phyloP scores from a whole-genome alignment of 2,329 filamentous ascomycete species.

The Nemania bipapillata region DNA sequence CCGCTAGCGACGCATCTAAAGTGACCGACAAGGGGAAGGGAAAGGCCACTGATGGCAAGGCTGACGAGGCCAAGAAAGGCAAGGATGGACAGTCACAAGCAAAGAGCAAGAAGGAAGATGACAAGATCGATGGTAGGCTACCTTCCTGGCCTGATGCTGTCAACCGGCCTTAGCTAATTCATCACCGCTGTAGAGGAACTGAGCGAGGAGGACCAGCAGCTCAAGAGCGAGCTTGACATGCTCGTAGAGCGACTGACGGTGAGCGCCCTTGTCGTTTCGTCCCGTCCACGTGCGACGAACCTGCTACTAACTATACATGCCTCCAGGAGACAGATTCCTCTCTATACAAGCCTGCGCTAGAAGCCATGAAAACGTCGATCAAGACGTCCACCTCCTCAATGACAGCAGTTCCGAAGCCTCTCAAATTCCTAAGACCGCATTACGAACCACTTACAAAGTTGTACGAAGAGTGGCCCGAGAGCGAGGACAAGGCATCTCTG shows the following conservation, averaged over 20 bases:
- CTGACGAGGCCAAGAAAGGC: slow-evolving; percentile 67
- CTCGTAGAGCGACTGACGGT: slow-evolving; percentile 94
- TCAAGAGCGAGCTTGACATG: slow-evolving; percentile 98
- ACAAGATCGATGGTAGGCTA: slow-evolving; percentile 62
- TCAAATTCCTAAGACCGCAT: slow-evolving; percentile 97
- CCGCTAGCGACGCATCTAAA: slow-evolving; percentile 88
- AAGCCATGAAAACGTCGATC: slow-evolving; percentile 97
- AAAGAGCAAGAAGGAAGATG: slow-evolving; percentile 83
- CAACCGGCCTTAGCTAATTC: slow-evolving; percentile 51
- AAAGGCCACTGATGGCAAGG: slow-evolving; percentile 79
- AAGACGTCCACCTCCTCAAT: slow-evolving; percentile 99
- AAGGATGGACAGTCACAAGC: slow-evolving; percentile 76
- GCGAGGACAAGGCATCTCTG: slow-evolving; percentile 86
- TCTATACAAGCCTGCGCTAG: slow-evolving; percentile 90
- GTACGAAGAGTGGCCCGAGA: slow-evolving; percentile 87
- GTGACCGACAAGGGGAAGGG: slow-evolving; percentile 94
- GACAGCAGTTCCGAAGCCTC: slow-evolving; percentile 97
- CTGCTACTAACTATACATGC: slow-evolving; percentile 27
- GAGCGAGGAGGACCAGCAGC: slow-evolving; percentile 96
- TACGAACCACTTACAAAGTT: slow-evolving; percentile 88
- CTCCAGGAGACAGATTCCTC: slow-evolving; percentile 81
- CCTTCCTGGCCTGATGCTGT: slow-evolving; percentile 35
- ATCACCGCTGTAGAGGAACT: slow-evolving; percentile 77
- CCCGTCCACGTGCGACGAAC: not conserved
- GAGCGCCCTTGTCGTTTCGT: slow-evolving; percentile 47